Conservation (phyloP, 2,329 filamentous ascomycete species). For the Colletotrichum kahawae region DNA sequence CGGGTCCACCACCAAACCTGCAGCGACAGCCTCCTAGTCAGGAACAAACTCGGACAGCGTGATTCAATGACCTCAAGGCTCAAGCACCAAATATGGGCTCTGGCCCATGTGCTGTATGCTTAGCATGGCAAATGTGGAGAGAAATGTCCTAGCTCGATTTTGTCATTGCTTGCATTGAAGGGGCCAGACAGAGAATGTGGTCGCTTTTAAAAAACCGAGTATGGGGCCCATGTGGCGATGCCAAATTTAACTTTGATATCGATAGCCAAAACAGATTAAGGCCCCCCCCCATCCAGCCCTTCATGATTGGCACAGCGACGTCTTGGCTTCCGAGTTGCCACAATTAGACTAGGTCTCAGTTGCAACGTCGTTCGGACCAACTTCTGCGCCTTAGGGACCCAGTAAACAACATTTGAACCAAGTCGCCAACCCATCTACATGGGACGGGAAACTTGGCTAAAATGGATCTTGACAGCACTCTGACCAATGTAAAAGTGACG, state of each 20-base stretch:
- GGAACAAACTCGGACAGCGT: not conserved
- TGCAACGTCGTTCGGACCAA: not conserved
- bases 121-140: not conserved
- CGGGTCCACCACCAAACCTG: not conserved
- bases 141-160: not conserved
- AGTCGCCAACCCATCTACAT: not conserved
- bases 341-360: not conserved
- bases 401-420: not conserved
- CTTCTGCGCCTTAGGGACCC: not conserved
- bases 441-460: not conserved
- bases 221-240: not conserved
- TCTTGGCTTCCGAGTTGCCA: not conserved
- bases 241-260: conserved; percentile 11
- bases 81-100: not conserved
- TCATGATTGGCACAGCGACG: not conserved
- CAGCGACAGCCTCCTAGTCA: not conserved
- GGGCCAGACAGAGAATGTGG: not conserved
- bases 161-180: not conserved
- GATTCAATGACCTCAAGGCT: not conserved
- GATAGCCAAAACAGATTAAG: conserved; percentile 6
- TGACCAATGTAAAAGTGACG: not conserved
- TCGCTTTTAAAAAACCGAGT: not conserved
- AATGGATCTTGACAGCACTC: not conserved
- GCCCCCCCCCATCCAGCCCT: not conserved
- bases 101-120: not conserved